A percentile compares a stretch with the other conserved stretches of the same genome.
These are phyloP conservation scores for Colletotrichum cereale DNA, from an alignment of 2,329 filamentous ascomycete genomes.

Conservation along the genomic window DNA sequence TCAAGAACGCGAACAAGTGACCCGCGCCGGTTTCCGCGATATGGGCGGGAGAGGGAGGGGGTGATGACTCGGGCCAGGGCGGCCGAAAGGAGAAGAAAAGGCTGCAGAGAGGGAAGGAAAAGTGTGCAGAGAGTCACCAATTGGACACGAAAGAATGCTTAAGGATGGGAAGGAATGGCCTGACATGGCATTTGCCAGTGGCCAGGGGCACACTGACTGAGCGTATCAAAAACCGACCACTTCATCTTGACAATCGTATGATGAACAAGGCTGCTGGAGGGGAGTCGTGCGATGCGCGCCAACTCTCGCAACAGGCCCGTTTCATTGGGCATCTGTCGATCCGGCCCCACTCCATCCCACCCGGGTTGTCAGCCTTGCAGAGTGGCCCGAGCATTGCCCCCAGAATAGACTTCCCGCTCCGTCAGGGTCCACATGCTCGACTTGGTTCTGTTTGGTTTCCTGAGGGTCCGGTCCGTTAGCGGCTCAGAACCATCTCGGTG, in stretches of 20 bases:
- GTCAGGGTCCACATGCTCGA: constrained; percentile 27
- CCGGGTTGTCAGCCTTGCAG: constrained; percentile 36
- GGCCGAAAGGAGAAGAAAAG: constrained; percentile 23
- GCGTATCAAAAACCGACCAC: constrained; percentile 40
- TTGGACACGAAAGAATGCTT: constrained; percentile 15
- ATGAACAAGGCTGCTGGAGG: constrained; percentile 53
- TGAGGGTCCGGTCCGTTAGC: not conserved
- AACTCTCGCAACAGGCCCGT: constrained; percentile 14
- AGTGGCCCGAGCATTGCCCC: constrained; percentile 16
- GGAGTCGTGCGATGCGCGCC: constrained; percentile 44
- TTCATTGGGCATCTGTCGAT: constrained; percentile 28
- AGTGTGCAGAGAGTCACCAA: constrained; percentile 26
- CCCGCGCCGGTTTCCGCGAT: constrained; percentile 34
- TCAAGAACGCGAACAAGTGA: constrained; percentile 18
- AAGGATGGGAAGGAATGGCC: constrained; percentile 39
- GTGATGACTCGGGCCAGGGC: constrained; percentile 28
- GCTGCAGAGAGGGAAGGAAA: constrained; percentile 6
- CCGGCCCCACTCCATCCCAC: constrained; percentile 3
- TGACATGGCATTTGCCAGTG: constrained; percentile 41
- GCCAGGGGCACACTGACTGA: constrained; percentile 36
- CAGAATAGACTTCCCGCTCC: constrained; percentile 38
- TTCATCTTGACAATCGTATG: constrained; percentile 51
- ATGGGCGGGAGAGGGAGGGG: constrained; percentile 18
- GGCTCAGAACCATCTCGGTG: not conserved
- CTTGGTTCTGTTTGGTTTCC: not conserved